These are phyloP conservation scores for Panicum miliaceum DNA, from an alignment of 176 grass and related monocot species.

Conservation along the genomic window DNA sequence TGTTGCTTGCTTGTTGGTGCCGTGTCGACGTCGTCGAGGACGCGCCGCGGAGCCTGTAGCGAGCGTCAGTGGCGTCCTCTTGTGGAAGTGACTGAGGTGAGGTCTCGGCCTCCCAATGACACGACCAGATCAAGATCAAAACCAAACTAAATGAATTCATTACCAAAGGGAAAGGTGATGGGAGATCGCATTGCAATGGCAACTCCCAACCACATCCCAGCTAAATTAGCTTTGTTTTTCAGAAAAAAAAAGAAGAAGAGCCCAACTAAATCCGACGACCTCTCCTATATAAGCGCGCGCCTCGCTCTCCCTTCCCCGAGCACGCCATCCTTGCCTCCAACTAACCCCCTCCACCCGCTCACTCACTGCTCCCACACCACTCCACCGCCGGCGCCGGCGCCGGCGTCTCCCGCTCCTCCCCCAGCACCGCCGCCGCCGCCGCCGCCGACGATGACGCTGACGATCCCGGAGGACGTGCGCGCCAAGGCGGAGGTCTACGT, in stretches of 20 bases:
- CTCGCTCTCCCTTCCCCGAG: background rate
- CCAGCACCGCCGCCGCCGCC: background rate
- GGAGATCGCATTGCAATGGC: too few relatives aligned
- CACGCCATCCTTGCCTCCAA: background rate
- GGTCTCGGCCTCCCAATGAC: too few relatives aligned
- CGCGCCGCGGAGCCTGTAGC: too few relatives aligned
- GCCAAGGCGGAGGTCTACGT: conserved; percentile 75
- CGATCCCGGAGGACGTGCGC: conserved; percentile 54
- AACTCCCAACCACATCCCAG: background rate
- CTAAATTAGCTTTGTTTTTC: too few relatives aligned
- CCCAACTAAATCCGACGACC: background rate
- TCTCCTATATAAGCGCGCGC: conserved; percentile 21
- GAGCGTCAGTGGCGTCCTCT: too few relatives aligned
- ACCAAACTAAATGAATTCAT: background rate
- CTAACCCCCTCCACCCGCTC: background rate
- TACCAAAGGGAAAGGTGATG: background rate
- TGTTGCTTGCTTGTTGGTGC: too few relatives aligned
- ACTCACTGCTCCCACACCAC: background rate
- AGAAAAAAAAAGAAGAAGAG: too few relatives aligned
- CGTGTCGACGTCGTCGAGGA: too few relatives aligned
- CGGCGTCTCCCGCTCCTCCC: too few relatives aligned
- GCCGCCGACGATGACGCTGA: conserved; percentile 31
- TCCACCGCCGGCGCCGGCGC: rapidly evolving
- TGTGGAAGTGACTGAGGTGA: too few relatives aligned
- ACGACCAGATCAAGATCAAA: too few relatives aligned